Evolutionary conservation across 768 basidiomycete species (phyloP).

Genomic region (Hypholoma sublateritium): DNA sequence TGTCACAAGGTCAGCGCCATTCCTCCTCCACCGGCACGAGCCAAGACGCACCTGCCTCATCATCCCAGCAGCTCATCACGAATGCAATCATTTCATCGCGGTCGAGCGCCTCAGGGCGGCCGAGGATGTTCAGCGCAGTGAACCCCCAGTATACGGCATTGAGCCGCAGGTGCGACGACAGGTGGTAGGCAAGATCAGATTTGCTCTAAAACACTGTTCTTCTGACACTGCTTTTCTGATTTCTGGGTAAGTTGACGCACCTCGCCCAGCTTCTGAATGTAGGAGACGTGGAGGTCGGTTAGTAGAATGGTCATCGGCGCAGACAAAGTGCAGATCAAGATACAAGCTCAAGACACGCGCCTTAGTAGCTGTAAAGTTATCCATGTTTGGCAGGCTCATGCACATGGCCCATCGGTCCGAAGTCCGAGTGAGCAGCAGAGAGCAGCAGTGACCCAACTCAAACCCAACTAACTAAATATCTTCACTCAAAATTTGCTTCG

Average conservation of each 20-base stretch:
- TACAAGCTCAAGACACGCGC: background rate
- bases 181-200: constrained; percentile 84
- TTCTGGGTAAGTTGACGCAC: constrained; percentile 2
- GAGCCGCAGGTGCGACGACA: constrained; percentile 90
- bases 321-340: background rate
- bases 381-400: background rate
- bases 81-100: constrained; percentile 84
- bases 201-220: constrained; percentile 57
- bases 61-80: constrained; percentile 95
- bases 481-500: no score
- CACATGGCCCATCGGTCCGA: no score
- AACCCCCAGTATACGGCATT: constrained; percentile 98
- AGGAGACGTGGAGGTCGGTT: constrained; percentile 17
- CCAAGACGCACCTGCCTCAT: constrained; percentile 64
- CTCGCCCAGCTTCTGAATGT: constrained; percentile 21
- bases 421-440: no score
- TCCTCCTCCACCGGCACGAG: background rate
- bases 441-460: no score
- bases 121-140: constrained; percentile 83
- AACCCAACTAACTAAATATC: no score
- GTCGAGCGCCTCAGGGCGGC: constrained; percentile 72
- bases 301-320: constrained; percentile 5
- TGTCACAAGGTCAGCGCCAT: background rate
- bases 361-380: no score
- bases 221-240: background rate